Conservation (phyloP, 345 rosid species). For the Hibiscus mutabilis region DNA sequence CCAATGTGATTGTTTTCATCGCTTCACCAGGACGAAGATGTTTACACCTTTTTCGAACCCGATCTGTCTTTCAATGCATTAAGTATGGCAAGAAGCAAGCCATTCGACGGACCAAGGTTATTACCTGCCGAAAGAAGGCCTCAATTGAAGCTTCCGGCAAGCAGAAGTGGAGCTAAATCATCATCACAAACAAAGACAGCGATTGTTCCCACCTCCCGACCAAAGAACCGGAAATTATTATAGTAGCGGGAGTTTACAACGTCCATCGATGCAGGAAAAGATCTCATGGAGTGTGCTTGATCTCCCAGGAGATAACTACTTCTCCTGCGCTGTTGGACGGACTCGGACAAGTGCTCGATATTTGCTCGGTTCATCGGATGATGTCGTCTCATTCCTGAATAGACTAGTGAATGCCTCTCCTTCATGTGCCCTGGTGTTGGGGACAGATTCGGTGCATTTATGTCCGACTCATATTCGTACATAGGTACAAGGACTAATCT, state of each 20-base stretch:
- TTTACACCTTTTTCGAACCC: slow-evolving; percentile 95
- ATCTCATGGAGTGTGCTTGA: slow-evolving; percentile 96
- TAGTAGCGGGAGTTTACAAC: slow-evolving; percentile 35
- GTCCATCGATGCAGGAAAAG: slow-evolving; percentile 56
- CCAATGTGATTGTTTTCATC: neutral
- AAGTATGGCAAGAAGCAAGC: slow-evolving; percentile 49
- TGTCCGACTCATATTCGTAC: neutral
- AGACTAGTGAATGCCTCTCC: slow-evolving; percentile 40
- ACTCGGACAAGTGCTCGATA: slow-evolving; percentile 79
- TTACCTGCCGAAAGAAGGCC: slow-evolving; percentile 52
- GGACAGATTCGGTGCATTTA: neutral
- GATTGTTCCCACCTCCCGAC: slow-evolving; percentile 36
- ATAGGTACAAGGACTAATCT: neutral
- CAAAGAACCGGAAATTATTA: slow-evolving; percentile 34
- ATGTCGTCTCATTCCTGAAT: slow-evolving; percentile 67
- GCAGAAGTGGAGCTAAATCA: slow-evolving; percentile 63
- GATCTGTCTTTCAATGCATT: slow-evolving; percentile 67
- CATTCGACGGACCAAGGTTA: slow-evolving; percentile 44
- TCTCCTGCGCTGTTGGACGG: slow-evolving; percentile 95
- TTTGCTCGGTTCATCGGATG: slow-evolving; percentile 62
- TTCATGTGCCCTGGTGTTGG: neutral
- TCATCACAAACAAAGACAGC: slow-evolving; percentile 43
- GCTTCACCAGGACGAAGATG: slow-evolving; percentile 82
- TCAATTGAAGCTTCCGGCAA: slow-evolving; percentile 46
- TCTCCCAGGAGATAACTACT: slow-evolving; percentile 92